phyloP scores from a whole-genome alignment of 768 basidiomycete genomes.

The Trametes villosa region DNA sequence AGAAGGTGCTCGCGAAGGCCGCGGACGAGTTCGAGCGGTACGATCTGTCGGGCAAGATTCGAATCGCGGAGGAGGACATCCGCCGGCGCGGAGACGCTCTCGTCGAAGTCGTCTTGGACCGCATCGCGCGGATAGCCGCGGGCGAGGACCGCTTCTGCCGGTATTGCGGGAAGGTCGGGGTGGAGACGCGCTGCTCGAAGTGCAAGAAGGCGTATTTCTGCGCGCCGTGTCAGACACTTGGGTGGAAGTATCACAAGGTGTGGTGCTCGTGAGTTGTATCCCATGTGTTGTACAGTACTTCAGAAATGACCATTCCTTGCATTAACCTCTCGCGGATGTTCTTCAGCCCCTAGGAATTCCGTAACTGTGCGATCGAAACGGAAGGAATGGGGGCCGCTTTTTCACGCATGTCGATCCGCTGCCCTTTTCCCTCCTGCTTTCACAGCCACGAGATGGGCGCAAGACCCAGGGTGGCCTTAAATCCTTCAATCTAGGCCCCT shows the following conservation, averaged over 20 bases:
- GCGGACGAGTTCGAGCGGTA: slow-evolving; percentile 19
- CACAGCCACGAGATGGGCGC: too few relatives aligned
- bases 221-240: slow-evolving; percentile 19
- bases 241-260: slow-evolving; percentile 28
- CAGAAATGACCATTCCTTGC: not conserved
- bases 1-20: slow-evolving; percentile 19
- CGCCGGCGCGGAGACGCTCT: slow-evolving; percentile 19
- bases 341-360: too few relatives aligned
- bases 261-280: slow-evolving; percentile 19
- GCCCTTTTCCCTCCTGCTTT: too few relatives aligned
- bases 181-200: slow-evolving; percentile 26
- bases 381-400: too few relatives aligned
- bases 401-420: too few relatives aligned
- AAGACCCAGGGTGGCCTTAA: too few relatives aligned
- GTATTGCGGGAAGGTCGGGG: slow-evolving; percentile 29
- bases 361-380: too few relatives aligned
- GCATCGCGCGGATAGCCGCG: slow-evolving; percentile 16
- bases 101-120: slow-evolving; percentile 16
- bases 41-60: slow-evolving; percentile 15
- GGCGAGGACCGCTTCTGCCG: slow-evolving; percentile 27
- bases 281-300: not conserved
- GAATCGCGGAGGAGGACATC: slow-evolving; percentile 6
- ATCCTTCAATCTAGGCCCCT: too few relatives aligned
- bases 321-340: too few relatives aligned
- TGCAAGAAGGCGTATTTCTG: slow-evolving; percentile 29